phyloP scores from a whole-genome alignment of 805 yeast genomes.

The Huiozyma sinensis region DNA sequence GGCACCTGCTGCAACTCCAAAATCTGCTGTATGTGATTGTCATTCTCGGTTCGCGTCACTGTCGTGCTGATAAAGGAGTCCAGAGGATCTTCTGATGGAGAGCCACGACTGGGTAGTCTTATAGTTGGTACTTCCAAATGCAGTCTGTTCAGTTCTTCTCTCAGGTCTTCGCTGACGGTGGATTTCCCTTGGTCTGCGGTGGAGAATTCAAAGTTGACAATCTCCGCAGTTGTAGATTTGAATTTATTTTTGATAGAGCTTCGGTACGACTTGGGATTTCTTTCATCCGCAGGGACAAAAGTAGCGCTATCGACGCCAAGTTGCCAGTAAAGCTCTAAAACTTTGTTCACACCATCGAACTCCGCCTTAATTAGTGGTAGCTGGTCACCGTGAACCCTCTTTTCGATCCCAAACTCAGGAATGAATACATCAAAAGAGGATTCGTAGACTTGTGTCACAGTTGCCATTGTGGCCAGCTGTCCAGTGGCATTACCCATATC shows the following conservation, averaged over 20 bases:
- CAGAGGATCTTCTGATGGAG: slow-evolving; percentile 33
- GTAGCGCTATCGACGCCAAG: slow-evolving; percentile 87
- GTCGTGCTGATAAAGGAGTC: slow-evolving; percentile 41
- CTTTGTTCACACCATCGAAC: slow-evolving; percentile 56
- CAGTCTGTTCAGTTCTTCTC: slow-evolving; percentile 39
- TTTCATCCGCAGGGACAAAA: slow-evolving; percentile 83
- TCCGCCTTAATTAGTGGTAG: slow-evolving; percentile 88
- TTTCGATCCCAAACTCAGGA: slow-evolving; percentile 91
- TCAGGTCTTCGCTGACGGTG: slow-evolving; percentile 33
- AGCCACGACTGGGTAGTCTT: slow-evolving; percentile 20
- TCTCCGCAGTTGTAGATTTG: slow-evolving; percentile 59
- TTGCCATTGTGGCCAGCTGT: slow-evolving; percentile 73
- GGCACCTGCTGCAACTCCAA: slow-evolving; percentile 72
- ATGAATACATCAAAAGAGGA: slow-evolving; percentile 88
- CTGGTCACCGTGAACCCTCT: slow-evolving; percentile 95
- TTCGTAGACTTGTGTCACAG: slow-evolving; percentile 87
- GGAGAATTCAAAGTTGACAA: slow-evolving; percentile 42
- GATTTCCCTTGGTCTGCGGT: slow-evolving; percentile 17
- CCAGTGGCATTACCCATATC: slow-evolving; percentile 64
- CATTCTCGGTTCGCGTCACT: slow-evolving; percentile 50
- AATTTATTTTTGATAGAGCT: slow-evolving; percentile 69
- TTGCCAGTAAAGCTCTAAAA: slow-evolving; percentile 85
- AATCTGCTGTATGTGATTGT: slow-evolving; percentile 65
- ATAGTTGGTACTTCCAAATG: slow-evolving; percentile 40
- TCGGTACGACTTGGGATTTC: slow-evolving; percentile 63